Evolutionary conservation across 805 yeast species (phyloP).

Genomic region (Metschnikowia santaceciliae): DNA sequence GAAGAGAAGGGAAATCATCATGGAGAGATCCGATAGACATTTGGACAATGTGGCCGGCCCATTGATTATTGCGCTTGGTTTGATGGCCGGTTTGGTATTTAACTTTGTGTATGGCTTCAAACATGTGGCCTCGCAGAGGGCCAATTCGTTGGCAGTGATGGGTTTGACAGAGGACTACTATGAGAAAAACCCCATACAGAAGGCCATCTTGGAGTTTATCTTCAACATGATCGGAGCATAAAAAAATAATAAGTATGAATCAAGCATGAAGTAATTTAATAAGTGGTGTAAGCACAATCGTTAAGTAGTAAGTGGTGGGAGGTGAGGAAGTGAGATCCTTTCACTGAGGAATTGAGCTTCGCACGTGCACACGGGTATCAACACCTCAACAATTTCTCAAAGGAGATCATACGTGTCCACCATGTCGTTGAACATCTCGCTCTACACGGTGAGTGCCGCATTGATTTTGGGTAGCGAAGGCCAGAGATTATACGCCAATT

Average conservation of each 20-base stretch:
- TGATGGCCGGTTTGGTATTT: constrained; percentile 59
- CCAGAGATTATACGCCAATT: constrained; percentile 76
- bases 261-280: background rate
- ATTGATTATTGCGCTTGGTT: constrained; percentile 65
- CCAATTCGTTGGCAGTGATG: constrained; percentile 16
- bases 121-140: constrained; percentile 19
- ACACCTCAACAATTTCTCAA: constrained; percentile 3
- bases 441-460: constrained; percentile 79
- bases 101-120: constrained; percentile 67
- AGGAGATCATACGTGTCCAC: background rate
- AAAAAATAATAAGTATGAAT: background rate
- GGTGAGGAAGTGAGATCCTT: too few species aligned
- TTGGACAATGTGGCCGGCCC: constrained; percentile 92
- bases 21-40: constrained; percentile 79
- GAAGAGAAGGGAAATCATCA: constrained; percentile 67
- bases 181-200: constrained; percentile 30
- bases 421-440: constrained; percentile 52
- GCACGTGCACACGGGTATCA: constrained; percentile 5
- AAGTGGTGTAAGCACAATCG: background rate
- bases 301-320: too few species aligned
- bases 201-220: constrained; percentile 32
- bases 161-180: constrained; percentile 29
- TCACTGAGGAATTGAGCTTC: background rate
- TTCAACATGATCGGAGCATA: constrained; percentile 23
- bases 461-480: constrained; percentile 81